Evolutionary conservation across 2,329 filamentous ascomycete species (phyloP).

Genomic region (Samsoniella hepiali): DNA sequence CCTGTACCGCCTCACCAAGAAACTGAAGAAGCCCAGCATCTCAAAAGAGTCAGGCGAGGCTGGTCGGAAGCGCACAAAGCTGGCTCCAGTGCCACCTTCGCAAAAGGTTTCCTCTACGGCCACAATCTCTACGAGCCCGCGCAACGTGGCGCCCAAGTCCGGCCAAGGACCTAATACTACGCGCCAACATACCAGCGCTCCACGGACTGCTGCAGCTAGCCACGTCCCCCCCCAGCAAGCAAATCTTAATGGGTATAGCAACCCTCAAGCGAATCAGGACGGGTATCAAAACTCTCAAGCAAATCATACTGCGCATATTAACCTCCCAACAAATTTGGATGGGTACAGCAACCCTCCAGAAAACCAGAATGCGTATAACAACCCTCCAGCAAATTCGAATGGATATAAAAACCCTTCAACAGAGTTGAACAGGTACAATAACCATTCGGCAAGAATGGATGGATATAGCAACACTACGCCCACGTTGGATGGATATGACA

Average conservation of each 20-base stretch:
- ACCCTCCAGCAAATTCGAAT: background rate
- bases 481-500: background rate
- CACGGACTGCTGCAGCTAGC: background rate
- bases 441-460: background rate
- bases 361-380: background rate
- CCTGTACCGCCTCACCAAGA: constrained; percentile 29
- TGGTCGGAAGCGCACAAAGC: constrained; percentile 14
- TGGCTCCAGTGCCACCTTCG: constrained; percentile 2
- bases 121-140: background rate
- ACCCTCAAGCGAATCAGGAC: background rate
- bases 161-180: background rate
- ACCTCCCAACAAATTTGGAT: background rate
- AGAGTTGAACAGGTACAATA: background rate
- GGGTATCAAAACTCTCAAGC: background rate
- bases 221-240: background rate
- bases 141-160: background rate
- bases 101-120: background rate
- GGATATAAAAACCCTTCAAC: background rate
- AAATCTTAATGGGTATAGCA: background rate
- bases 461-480: background rate
- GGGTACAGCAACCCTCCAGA: background rate
- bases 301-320: too few species aligned
- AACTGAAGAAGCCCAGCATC: constrained; percentile 25
- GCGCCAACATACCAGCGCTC: background rate
- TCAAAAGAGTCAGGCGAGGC: constrained; percentile 6